Evolutionary conservation across 2,329 filamentous ascomycete species (phyloP).

Genomic region (Colletotrichum sp.): DNA sequence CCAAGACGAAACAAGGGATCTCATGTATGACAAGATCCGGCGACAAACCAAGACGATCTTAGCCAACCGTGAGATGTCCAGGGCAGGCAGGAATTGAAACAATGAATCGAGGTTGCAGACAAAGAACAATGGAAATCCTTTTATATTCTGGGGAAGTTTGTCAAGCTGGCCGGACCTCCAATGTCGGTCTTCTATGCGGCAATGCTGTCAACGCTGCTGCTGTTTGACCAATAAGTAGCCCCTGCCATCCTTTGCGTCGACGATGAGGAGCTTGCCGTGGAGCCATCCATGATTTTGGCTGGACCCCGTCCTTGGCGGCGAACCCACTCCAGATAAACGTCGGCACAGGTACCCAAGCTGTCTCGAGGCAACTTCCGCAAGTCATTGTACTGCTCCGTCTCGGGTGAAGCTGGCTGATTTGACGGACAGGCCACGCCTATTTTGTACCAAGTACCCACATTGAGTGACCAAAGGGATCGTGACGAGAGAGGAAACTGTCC

Average conservation of each 20-base stretch:
- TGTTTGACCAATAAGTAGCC: background rate
- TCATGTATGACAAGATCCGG: slow-evolving; percentile 3
- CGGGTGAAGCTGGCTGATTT: background rate
- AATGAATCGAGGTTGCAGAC: background rate
- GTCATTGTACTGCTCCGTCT: background rate
- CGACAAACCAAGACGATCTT: background rate
- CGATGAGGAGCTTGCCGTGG: background rate
- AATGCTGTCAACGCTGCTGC: background rate
- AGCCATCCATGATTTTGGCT: background rate
- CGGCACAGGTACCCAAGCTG: background rate
- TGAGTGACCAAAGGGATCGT: background rate
- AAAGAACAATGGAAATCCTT: slow-evolving; percentile 1
- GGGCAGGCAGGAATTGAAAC: background rate
- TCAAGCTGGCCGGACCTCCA: background rate
- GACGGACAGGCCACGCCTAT: background rate
- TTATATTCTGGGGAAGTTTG: background rate
- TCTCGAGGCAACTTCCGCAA: background rate
- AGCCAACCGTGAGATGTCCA: background rate
- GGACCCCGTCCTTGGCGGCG: background rate
- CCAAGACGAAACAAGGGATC: background rate
- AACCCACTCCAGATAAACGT: background rate
- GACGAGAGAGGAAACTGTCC: background rate
- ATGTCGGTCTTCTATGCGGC: background rate
- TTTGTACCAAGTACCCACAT: background rate
- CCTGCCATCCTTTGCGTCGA: background rate